These are phyloP conservation scores for Magnaporthiopsis poae DNA, from an alignment of 2,329 filamentous ascomycete species.

Conservation along the genomic window DNA sequence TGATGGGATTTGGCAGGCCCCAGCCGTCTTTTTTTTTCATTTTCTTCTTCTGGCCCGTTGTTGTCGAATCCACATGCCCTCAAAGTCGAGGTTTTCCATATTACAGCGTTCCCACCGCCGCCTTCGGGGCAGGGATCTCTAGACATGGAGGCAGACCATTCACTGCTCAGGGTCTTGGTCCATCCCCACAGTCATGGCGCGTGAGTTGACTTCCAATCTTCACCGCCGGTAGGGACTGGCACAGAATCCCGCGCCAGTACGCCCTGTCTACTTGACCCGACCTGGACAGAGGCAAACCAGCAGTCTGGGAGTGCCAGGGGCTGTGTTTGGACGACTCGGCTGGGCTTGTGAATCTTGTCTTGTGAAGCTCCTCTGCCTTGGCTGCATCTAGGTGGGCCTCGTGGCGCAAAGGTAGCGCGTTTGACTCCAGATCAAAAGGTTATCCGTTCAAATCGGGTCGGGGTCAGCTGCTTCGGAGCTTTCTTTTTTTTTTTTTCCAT, in stretches of 20 bases:
- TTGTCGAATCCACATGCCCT: not conserved
- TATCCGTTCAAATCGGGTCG: conserved; percentile 8
- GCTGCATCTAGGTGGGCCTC: not conserved
- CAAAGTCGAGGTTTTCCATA: not conserved
- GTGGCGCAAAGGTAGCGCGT: conserved; percentile 7
- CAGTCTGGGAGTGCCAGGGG: too few relatives aligned
- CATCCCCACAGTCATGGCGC: too few relatives aligned
- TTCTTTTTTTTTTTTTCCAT: not conserved
- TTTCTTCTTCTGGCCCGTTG: too few relatives aligned
- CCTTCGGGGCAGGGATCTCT: too few relatives aligned
- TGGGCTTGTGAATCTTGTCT: not conserved
- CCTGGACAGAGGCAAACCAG: not conserved
- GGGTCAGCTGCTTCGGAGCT: not conserved
- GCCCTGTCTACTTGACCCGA: not conserved
- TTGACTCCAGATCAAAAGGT: conserved; percentile 7
- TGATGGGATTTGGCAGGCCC: not conserved
- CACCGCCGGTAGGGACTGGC: too few relatives aligned
- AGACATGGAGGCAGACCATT: too few relatives aligned
- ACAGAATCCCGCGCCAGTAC: not conserved
- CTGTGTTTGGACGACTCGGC: not conserved
- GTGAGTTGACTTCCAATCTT: too few relatives aligned
- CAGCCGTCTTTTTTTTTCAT: not conserved
- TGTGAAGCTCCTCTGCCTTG: not conserved
- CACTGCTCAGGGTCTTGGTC: too few relatives aligned
- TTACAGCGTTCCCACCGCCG: too few relatives aligned